Conservation (phyloP, 306 rosid genomes). For the Bauhinia variegata region DNA sequence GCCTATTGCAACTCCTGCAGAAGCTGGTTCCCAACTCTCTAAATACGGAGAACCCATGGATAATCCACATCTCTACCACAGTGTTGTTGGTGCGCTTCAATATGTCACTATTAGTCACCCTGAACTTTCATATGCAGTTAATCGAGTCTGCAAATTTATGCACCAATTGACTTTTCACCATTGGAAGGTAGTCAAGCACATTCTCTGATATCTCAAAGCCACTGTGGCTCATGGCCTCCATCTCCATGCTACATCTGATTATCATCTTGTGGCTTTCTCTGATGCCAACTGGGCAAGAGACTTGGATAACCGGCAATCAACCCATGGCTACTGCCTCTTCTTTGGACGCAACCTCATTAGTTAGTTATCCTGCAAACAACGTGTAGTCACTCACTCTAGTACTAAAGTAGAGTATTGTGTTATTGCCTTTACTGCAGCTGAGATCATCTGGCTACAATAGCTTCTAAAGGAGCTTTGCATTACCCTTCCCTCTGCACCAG, state of each 20-base stretch:
- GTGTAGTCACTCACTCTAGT: not conserved
- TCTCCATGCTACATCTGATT: no score
- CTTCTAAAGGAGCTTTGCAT: no score
- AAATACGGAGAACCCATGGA: not conserved
- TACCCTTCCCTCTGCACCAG: no score
- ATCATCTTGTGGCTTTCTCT: not conserved
- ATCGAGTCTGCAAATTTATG: not conserved
- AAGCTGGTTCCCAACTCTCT: not conserved
- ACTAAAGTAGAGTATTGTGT: not conserved
- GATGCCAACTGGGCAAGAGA: conserved; percentile 1
- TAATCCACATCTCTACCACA: not conserved
- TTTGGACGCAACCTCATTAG: not conserved
- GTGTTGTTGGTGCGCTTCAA: not conserved
- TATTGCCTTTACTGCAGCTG: not conserved
- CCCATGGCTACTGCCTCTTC: not conserved
- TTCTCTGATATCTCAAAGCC: not conserved
- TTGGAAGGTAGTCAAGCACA: not conserved
- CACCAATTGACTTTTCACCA: not conserved
- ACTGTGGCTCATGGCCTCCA: no score
- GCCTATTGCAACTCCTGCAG: not conserved
- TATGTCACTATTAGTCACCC: not conserved
- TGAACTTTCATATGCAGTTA: not conserved
- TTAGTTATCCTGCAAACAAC: conserved; percentile 12
- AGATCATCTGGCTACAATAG: not conserved
- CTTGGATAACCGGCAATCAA: not conserved